Percentiles rank a stretch among this genome's conserved stretches.
phyloP scores from a whole-genome alignment of 768 basidiomycete genomes.

The Agrocybe pediades region DNA sequence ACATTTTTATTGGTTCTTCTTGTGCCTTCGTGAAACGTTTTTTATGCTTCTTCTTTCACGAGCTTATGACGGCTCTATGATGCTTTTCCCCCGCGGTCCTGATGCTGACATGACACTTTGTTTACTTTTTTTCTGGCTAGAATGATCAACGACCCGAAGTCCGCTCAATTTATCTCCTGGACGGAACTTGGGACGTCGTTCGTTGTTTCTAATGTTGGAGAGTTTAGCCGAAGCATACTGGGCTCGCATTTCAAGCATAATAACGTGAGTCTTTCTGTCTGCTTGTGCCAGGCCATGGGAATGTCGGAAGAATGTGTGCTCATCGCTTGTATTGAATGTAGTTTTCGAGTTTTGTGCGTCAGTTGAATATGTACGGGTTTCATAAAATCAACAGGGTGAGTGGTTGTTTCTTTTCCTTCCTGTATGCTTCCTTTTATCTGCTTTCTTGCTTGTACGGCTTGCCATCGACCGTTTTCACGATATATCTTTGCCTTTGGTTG shows the following conservation, averaged over 20 bases:
- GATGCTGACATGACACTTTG: conserved; percentile 12
- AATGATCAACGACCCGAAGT: conserved; percentile 86
- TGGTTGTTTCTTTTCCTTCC: conserved; percentile 7
- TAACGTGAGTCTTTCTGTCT: conserved; percentile 54
- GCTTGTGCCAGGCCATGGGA: too few relatives aligned
- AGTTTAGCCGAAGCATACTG: conserved; percentile 83
- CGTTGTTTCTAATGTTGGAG: conserved; percentile 83
- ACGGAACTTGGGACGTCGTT: conserved; percentile 83
- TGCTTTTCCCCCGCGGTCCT: neutral
- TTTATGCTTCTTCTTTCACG: conserved; percentile 3
- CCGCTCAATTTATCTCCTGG: conserved; percentile 80
- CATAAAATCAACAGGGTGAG: conserved; percentile 89
- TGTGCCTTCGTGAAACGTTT: conserved; percentile 1
- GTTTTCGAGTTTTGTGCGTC: conserved; percentile 94
- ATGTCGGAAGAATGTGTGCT: conserved; percentile 1
- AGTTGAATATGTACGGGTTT: conserved; percentile 96
- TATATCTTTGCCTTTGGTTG: neutral
- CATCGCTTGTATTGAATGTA: conserved; percentile 31
- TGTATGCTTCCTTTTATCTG: neutral
- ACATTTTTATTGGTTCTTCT: neutral
- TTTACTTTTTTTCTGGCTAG: conserved; percentile 34
- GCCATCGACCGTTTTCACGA: neutral
- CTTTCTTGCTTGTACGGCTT: neutral
- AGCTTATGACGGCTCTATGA: neutral
- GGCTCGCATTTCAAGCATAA: conserved; percentile 91